Conservation (phyloP, 192 early-diverging fungal genomes). For the Dissophora ornata region DNA sequence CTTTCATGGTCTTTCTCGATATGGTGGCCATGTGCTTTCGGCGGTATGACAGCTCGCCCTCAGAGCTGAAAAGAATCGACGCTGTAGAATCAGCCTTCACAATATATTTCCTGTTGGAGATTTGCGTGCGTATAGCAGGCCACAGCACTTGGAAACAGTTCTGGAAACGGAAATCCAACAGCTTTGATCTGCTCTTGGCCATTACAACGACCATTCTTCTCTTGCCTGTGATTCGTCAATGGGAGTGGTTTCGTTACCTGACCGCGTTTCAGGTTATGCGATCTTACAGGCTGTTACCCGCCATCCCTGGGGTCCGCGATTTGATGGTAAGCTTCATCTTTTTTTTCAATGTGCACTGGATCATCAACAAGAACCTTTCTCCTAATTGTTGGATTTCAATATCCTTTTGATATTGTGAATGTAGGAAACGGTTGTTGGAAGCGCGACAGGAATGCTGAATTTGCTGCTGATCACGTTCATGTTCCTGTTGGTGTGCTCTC, state of each 20-base stretch:
- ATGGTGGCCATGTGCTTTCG: slow-evolving; percentile 43
- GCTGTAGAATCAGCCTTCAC: slow-evolving; percentile 58
- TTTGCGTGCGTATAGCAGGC: slow-evolving; percentile 55
- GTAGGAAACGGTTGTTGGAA: slow-evolving; percentile 64
- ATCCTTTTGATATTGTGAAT: not conserved
- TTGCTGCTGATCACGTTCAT: slow-evolving; percentile 60
- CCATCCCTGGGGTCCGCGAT: slow-evolving; percentile 59
- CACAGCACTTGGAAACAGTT: slow-evolving; percentile 53
- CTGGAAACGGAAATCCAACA: slow-evolving; percentile 56
- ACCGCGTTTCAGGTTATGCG: slow-evolving; percentile 65
- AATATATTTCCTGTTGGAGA: slow-evolving; percentile 59
- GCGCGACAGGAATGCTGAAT: slow-evolving; percentile 66
- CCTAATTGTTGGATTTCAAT: not conserved
- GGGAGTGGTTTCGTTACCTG: slow-evolving; percentile 60
- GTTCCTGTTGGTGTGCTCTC: slow-evolving; percentile 48
- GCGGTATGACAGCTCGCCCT: slow-evolving; percentile 25
- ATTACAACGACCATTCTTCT: slow-evolving; percentile 62
- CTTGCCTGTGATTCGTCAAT: slow-evolving; percentile 58
- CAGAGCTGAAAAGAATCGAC: slow-evolving; percentile 19
- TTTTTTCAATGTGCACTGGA: too few relatives aligned
- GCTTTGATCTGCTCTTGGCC: slow-evolving; percentile 58
- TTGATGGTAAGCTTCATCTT: slow-evolving; percentile 54
- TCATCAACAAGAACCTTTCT: too few relatives aligned
- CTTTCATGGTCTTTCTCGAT: slow-evolving; percentile 36
- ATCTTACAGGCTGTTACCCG: slow-evolving; percentile 62